These are phyloP conservation scores for Leptomonas seymouri DNA, from an alignment of 208 protist genomes.

Conservation along the genomic window DNA sequence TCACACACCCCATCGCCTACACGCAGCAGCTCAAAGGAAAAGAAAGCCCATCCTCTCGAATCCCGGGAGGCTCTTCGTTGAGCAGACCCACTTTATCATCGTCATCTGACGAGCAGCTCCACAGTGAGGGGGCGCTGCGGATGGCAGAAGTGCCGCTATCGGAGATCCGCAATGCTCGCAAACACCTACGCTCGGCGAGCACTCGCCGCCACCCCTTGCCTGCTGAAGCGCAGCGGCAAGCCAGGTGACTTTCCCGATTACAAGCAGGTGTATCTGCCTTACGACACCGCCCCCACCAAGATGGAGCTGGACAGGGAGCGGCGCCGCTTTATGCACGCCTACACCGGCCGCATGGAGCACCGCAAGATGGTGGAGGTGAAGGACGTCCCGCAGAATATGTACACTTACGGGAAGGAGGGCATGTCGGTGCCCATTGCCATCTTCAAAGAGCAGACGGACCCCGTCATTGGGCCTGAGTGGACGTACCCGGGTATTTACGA, in stretches of 20 bases:
- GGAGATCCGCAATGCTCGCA: background rate
- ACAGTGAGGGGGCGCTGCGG: background rate
- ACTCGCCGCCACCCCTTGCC: constrained; percentile 30
- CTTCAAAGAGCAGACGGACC: constrained; percentile 90
- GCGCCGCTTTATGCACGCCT: constrained; percentile 70
- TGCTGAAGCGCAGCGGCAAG: constrained; percentile 81
- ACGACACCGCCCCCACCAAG: constrained; percentile 81
- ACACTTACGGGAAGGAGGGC: constrained; percentile 93
- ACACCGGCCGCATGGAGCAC: constrained; percentile 74
- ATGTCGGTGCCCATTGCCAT: constrained; percentile 90
- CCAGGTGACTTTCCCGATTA: constrained; percentile 77
- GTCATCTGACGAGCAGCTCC: background rate
- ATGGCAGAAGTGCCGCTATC: background rate
- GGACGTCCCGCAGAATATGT: constrained; percentile 90
- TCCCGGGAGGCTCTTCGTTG: too few relatives aligned
- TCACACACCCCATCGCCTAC: too few relatives aligned
- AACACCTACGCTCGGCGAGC: background rate
- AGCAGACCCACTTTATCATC: too few relatives aligned
- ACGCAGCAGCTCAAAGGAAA: too few relatives aligned
- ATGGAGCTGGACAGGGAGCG: constrained; percentile 78
- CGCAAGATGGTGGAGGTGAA: constrained; percentile 84
- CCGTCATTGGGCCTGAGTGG: constrained; percentile 90
- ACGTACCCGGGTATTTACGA: constrained; percentile 93
- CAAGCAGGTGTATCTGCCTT: constrained; percentile 90
- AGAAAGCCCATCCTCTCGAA: too few relatives aligned